phyloP scores from a whole-genome alignment of 140 eudicot genomes.

The Ambrosia hybrid region DNA sequence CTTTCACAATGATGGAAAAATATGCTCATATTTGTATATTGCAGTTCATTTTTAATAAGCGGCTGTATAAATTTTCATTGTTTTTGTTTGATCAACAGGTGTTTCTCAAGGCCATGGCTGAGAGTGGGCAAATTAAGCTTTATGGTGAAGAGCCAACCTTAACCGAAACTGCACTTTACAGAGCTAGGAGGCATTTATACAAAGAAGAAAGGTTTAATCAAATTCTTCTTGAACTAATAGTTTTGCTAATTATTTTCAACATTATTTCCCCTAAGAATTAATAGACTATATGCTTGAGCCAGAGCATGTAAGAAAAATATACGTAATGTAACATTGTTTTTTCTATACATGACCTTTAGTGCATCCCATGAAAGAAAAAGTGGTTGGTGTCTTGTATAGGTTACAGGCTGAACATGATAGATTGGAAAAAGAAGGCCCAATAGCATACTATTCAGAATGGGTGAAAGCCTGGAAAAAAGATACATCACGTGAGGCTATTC shows the following conservation, averaged over 20 bases:
- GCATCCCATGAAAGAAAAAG: conserved; percentile 10
- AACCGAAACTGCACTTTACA: conserved; percentile 87
- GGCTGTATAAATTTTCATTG: not conserved
- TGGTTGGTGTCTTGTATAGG: conserved; percentile 36
- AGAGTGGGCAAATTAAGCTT: conserved; percentile 92
- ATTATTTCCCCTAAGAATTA: not conserved
- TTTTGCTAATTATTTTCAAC: conserved; percentile 11
- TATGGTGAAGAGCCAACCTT: conserved; percentile 87
- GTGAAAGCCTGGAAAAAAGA: conserved; percentile 85
- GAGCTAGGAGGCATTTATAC: conserved; percentile 92
- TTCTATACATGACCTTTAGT: not conserved
- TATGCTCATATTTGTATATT: no score
- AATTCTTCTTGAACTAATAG: not conserved
- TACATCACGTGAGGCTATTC: conserved; percentile 91
- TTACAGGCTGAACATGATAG: conserved; percentile 71
- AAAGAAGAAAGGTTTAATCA: conserved; percentile 82
- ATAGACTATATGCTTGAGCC: not conserved
- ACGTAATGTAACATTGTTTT: not conserved
- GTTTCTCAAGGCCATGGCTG: conserved; percentile 99
- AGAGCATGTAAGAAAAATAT: not conserved
- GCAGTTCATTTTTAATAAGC: not conserved
- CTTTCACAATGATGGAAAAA: no score
- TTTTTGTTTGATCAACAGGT: conserved; percentile 48
- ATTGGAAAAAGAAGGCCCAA: conserved; percentile 70
- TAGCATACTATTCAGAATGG: conserved; percentile 98